Base-by-base conservation (phyloP, 805 yeast species). In the Ogataea allantospora region DNA sequence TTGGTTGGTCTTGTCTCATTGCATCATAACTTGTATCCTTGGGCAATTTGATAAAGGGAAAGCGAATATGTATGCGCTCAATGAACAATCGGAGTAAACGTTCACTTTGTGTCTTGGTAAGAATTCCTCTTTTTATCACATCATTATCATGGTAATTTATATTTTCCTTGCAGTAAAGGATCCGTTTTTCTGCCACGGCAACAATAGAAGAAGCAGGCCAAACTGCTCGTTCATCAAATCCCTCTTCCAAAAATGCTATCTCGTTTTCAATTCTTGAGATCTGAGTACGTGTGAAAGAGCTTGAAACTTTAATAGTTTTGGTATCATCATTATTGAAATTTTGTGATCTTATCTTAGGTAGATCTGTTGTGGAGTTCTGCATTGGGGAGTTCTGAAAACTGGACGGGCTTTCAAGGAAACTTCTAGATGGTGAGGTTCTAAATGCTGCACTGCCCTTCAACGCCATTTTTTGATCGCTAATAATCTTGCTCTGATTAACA, bases 1-100 rank as follows among this genome's bases (percentile, higher is more conserved):
- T 68, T 2, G 95, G 95, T 28, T 70, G 69, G 1, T 69, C 60
- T 10, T 56, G 53, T 31, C 80, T 66, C 35, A 88, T 51, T 11
- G 65, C 65, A 7, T 72, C 77, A 5, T 74, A 67, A 1, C 73
- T 55, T 16, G 67, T 46, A 11, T 65, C 62, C 0, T 56, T 57
- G 0, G 78, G 75, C 3, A 85, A 56, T 22, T 65, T 69, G n/a
- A 87, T 71, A 24, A 80, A 70, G 3, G 89, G 86, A 46, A 71
- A 76, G 5, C 58, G 51, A 0, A 66, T 54, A 49, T 73, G 72
- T 12, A 86, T 57, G 7, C 60, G 55, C 0, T 59, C 55, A 18
- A 70, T 62, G 57, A 81, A 88, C 7, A 71, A 30, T 1, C 67
- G 50, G 19, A 85, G 59, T 20, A 93, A 62, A 18, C 51, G 38